Conservation (phyloP, 345 rosid genomes). For the Pistacia atlantica region DNA sequence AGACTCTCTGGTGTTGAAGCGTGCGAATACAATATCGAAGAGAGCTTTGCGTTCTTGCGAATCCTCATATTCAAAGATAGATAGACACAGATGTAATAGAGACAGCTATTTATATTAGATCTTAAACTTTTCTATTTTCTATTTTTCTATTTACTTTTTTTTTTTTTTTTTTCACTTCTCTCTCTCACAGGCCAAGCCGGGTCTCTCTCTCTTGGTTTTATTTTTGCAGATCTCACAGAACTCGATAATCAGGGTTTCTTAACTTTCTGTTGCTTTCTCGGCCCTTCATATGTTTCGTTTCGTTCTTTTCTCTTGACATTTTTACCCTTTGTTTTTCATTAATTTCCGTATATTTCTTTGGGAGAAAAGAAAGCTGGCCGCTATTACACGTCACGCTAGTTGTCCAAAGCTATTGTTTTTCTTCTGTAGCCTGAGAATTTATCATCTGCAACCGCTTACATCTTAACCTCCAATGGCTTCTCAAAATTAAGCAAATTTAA, state of each 20-base stretch:
- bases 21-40: constrained; percentile 43
- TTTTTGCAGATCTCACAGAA: constrained; percentile 71
- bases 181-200: constrained; percentile 1
- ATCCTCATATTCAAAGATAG: constrained; percentile 64
- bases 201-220: constrained; percentile 21
- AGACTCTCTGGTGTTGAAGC: constrained; percentile 42
- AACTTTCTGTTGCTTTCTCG: constrained; percentile 53
- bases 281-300: constrained; percentile 62
- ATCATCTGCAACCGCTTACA: constrained; percentile 1
- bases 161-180: constrained; percentile 11
- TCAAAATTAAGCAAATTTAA: too few species aligned
- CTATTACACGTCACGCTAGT: constrained; percentile 46
- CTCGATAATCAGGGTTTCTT: constrained; percentile 63
- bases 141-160: constrained; percentile 13
- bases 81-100: constrained; percentile 9
- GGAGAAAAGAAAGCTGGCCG: constrained; percentile 49
- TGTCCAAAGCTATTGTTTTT: constrained; percentile 30
- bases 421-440: not conserved
- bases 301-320: constrained; percentile 29
- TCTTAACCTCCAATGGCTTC: not conserved
- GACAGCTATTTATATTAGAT: constrained; percentile 22
- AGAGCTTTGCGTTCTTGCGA: constrained; percentile 78
- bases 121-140: constrained; percentile 6
- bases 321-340: constrained; percentile 30
- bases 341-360: constrained; percentile 25